Conservation (phyloP, 2,329 filamentous ascomycete genomes). For the Ilyonectria sp. region DNA sequence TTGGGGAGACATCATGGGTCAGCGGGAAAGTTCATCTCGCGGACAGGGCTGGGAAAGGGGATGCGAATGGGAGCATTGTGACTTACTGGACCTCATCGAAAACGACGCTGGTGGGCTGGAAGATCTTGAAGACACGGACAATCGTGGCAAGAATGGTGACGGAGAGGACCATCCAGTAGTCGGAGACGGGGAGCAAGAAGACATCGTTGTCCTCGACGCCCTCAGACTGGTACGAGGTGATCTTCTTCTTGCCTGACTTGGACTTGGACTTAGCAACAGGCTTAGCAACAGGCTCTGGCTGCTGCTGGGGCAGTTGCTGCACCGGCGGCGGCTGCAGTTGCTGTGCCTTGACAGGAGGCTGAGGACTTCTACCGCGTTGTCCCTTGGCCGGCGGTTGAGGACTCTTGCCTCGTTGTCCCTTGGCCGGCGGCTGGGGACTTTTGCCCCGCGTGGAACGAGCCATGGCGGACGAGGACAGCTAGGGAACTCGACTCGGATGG, state of each 20-base stretch:
- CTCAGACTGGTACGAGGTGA: conserved; percentile 79
- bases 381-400: conserved; percentile 52
- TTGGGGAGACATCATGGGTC: conserved; percentile 32
- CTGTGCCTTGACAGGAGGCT: conserved; percentile 48
- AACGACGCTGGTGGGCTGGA: conserved; percentile 95
- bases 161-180: conserved; percentile 83
- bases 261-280: conserved; percentile 26
- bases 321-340: conserved; percentile 6
- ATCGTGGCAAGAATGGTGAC: conserved; percentile 83
- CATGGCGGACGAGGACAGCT: conserved; percentile 47
- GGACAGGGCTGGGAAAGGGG: background rate
- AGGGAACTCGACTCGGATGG: conserved; percentile 31
- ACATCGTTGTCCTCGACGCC: conserved; percentile 93
- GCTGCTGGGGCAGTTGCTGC: conserved; percentile 27
- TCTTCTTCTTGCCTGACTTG: conserved; percentile 50
- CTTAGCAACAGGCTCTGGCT: conserved; percentile 28
- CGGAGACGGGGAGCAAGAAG: conserved; percentile 85
- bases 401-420: conserved; percentile 50
- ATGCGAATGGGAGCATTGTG: background rate
- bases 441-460: conserved; percentile 55
- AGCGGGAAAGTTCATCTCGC: conserved; percentile 18
- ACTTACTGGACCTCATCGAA: conserved; percentile 99
- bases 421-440: conserved; percentile 54
- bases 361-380: conserved; percentile 55
- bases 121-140: conserved; percentile 95